A percentile compares a stretch with the other conserved stretches of the same genome.
Evolutionary conservation across 2,329 filamentous ascomycete species (phyloP).

Genomic region (Aureobasidium sp.): DNA sequence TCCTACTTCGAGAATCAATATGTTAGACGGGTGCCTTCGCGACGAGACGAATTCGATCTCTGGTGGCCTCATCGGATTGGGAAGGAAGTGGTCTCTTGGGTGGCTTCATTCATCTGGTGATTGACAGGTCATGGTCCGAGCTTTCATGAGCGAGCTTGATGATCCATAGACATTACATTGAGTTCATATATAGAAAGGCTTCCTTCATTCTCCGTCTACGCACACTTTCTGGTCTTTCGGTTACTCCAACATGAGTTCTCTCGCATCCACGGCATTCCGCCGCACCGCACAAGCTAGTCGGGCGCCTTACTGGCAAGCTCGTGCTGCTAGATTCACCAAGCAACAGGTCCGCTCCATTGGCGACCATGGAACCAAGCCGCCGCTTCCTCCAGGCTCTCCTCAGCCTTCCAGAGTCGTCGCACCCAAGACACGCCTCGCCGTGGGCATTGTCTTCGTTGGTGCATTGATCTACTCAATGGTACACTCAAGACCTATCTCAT

Average conservation of each 20-base stretch:
- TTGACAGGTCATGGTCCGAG: conserved; percentile 3
- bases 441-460: conserved; percentile 46
- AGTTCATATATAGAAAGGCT: not conserved
- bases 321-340: conserved; percentile 7
- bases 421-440: conserved; percentile 37
- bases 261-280: conserved; percentile 13
- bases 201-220: not conserved
- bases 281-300: conserved; percentile 8
- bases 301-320: conserved; percentile 7
- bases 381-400: conserved; percentile 12
- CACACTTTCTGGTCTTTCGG: not conserved
- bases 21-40: not conserved
- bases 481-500: conserved; percentile 19
- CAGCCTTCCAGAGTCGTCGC: conserved; percentile 24
- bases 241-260: conserved; percentile 2
- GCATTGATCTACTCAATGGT: conserved; percentile 56
- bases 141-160: not conserved
- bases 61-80: not conserved
- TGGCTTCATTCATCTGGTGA: not conserved
- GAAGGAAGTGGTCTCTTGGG: not conserved
- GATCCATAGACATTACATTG: not conserved
- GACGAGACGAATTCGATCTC: not conserved
- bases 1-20: not conserved
- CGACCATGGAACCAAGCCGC: conserved; percentile 13
- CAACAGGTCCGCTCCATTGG: conserved; percentile 11